Conservation (phyloP, 1,284 basidiomycete genomes). For the Malassezia brasiliensis region DNA sequence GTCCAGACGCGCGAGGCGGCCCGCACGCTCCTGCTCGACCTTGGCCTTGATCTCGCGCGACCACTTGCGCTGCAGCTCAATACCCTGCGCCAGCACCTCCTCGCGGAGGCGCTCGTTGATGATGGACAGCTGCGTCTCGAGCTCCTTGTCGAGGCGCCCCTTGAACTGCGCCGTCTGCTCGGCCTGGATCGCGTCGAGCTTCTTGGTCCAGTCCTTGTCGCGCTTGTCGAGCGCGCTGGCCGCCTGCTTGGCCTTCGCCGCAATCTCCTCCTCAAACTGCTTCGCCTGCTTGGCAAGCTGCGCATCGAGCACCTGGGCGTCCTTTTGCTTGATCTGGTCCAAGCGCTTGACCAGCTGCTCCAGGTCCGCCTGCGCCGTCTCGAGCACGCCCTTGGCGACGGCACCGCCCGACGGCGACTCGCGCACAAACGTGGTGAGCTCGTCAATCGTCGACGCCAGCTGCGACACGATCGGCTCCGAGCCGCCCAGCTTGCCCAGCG, state of each 20-base stretch:
- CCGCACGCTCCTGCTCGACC: slow-evolving; percentile 92
- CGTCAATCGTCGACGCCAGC: slow-evolving; percentile 85
- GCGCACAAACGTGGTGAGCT: slow-evolving; percentile 70
- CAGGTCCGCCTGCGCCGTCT: slow-evolving; percentile 63
- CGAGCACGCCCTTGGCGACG: slow-evolving; percentile 56
- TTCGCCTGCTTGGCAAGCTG: slow-evolving; percentile 56
- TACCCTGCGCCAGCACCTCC: slow-evolving; percentile 89
- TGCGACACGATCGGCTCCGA: slow-evolving; percentile 81
- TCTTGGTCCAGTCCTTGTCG: slow-evolving; percentile 74
- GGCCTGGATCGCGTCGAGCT: slow-evolving; percentile 69
- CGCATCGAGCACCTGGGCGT: slow-evolving; percentile 65
- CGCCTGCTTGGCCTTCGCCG: slow-evolving; percentile 71
- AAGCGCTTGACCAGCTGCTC: slow-evolving; percentile 68
- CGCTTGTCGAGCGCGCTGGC: slow-evolving; percentile 74
- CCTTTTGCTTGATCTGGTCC: slow-evolving; percentile 69
- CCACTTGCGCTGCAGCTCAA: slow-evolving; percentile 93
- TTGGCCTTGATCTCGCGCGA: slow-evolving; percentile 88
- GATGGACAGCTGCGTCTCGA: slow-evolving; percentile 77
- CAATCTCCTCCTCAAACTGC: slow-evolving; percentile 72
- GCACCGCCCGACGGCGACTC: slow-evolving; percentile 48
- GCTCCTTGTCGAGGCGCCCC: slow-evolving; percentile 73
- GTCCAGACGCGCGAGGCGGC: slow-evolving; percentile 85
- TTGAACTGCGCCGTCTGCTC: slow-evolving; percentile 70
- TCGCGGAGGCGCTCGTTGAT: slow-evolving; percentile 79
- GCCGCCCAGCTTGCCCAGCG: slow-evolving; percentile 64